A percentile compares a stretch with the other conserved stretches of the same genome.
Evolutionary conservation across 2,329 filamentous ascomycete genomes (phyloP).

Genomic region (Colletotrichum liaoningense): DNA sequence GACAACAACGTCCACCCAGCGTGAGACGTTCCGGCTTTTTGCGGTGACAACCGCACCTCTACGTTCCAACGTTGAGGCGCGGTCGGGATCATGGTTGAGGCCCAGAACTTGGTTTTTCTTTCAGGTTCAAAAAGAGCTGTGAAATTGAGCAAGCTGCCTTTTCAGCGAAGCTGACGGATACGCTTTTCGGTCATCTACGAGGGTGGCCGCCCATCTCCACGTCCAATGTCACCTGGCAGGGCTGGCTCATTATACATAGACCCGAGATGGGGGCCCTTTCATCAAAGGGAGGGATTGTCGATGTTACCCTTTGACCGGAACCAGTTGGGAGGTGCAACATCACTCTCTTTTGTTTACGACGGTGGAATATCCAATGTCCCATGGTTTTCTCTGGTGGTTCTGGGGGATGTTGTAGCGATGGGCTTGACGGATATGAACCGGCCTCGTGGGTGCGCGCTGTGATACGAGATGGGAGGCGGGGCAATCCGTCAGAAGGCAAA

Average conservation of each 20-base stretch:
- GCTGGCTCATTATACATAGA: neutral
- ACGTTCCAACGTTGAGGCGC: too few relatives aligned
- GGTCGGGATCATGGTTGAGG: too few relatives aligned
- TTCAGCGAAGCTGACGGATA: neutral
- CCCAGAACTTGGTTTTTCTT: too few relatives aligned
- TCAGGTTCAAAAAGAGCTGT: neutral
- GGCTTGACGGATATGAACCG: neutral
- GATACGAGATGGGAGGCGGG: neutral
- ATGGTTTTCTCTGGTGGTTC: too few relatives aligned
- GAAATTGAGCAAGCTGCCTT: neutral
- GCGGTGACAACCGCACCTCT: too few relatives aligned
- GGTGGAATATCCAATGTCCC: too few relatives aligned
- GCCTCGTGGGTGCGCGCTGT: too few relatives aligned
- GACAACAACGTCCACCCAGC: neutral
- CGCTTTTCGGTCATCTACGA: neutral
- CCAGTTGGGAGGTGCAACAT: neutral
- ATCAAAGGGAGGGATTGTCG: neutral
- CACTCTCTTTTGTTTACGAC: neutral
- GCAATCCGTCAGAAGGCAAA: neutral
- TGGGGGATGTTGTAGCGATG: neutral
- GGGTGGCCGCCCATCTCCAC: neutral
- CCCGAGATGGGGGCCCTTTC: neutral
- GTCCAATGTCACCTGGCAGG: neutral
- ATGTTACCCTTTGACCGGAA: neutral
- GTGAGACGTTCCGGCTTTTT: neutral